Evolutionary conservation across 495 filamentous ascomycete genomes (phyloP).

Genomic region (Darksidea phi): DNA sequence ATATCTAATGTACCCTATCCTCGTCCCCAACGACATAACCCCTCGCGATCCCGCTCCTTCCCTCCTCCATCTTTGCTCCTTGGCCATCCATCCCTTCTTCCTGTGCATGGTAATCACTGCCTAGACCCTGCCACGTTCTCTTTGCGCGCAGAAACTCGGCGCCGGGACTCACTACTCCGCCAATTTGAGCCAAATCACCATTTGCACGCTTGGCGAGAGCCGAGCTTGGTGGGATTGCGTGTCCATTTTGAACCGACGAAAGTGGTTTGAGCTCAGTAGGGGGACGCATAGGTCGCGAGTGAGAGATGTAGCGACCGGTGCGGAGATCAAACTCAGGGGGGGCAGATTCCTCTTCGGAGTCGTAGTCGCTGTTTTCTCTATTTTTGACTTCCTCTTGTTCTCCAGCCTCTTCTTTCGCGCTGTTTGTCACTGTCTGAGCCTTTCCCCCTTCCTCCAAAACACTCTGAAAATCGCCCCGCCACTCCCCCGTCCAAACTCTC

Average conservation of each 20-base stretch:
- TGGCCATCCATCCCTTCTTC: conserved; percentile 51
- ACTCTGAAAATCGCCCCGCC: conserved; percentile 48
- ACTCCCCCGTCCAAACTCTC: conserved; percentile 53
- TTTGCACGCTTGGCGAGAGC: conserved; percentile 62
- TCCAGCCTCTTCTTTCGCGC: conserved; percentile 15
- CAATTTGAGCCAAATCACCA: conserved; percentile 70
- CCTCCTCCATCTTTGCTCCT: conserved; percentile 68
- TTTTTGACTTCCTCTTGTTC: conserved; percentile 27
- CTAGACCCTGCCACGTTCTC: conserved; percentile 87
- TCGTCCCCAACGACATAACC: conserved; percentile 76
- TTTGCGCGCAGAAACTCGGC: conserved; percentile 82
- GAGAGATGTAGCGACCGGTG: conserved; percentile 80
- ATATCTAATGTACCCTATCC: conserved; percentile 16
- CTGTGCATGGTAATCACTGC: conserved; percentile 78
- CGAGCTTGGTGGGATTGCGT: conserved; percentile 34
- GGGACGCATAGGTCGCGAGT: conserved; percentile 73
- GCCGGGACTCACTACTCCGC: conserved; percentile 80
- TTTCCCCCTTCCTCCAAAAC: conserved; percentile 34
- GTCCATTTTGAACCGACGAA: conserved; percentile 23
- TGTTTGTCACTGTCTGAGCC: too few relatives aligned
- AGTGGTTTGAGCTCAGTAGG: conserved; percentile 33
- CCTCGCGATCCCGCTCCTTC: conserved; percentile 82
- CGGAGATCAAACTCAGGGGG: conserved; percentile 92
- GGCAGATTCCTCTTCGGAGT: conserved; percentile 63
- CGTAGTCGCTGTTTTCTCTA: conserved; percentile 43